Evolutionary conservation across 1,284 basidiomycete genomes (phyloP), one percentile per base, ranked within the genome.

Genomic region (Sanghuangporus weigelae): DNA sequence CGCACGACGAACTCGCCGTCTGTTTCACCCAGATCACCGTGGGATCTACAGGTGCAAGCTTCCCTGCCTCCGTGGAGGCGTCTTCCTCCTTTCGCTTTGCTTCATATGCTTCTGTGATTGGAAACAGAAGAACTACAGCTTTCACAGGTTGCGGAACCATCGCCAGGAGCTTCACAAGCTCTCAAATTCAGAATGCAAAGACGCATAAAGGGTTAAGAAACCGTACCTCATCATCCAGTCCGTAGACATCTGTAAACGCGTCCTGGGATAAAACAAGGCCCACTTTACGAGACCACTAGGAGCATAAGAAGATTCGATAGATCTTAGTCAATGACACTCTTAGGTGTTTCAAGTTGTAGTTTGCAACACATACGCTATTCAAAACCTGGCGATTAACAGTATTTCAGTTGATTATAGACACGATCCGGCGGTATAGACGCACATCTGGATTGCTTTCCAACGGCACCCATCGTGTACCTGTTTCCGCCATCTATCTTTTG

Each of bases 81-180:
- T 92, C 89, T 63, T 90, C 90, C 62, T 78, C 76, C 57, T 78
- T 78, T 40, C 86, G 78, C 48, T 78, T 81, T 16, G 74, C 72
- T 59, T 85, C 82, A 8, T 84, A 77, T 11, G 72, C 71, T 0
- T 83, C 78, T 0, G 82, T 79, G 58, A 87, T 83, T 0, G 94
- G 94, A 74, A 95, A 96, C 31, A 96, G 80, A 1, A 96, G 77
- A 5, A 95, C 77, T 8, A 96, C 84, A 0, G 94, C 94, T 69
- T 89, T 87, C 36, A 89, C 89, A 0, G 90, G 92, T 67, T 80
- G 72, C 0, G 89, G 79, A 0, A 93, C 86, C 71, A 91, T 80
- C 0, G 67, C 75, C 0, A 94, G 83, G 38, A 95, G 81, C 84
- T 94, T 67, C 38, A 14, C 10, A 31, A 4, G 26, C 3, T 38